phyloP scores from a whole-genome alignment of 257 asterid genomes.

The Hygrophila difformis region DNA sequence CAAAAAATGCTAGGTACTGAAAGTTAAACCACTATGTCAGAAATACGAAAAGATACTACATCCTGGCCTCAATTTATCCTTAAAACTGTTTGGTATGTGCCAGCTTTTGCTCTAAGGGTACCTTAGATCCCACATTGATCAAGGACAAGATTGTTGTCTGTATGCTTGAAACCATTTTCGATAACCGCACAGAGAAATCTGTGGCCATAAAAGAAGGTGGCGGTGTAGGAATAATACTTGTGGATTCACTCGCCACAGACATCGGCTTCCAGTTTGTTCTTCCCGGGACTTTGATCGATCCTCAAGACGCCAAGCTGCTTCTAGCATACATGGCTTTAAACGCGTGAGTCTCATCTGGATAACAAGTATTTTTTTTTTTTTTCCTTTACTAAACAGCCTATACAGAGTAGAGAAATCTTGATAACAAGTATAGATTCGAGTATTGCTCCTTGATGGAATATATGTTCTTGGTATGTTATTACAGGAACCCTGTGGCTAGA shows the following conservation, averaged over 20 bases:
- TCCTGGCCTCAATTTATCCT: too few relatives aligned
- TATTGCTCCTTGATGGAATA: too few relatives aligned
- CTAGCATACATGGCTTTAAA: conserved; percentile 28
- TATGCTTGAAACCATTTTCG: conserved; percentile 20
- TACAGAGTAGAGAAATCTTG: too few relatives aligned
- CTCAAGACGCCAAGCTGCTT: conserved; percentile 35
- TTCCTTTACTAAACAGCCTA: too few relatives aligned
- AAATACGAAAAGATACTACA: too few relatives aligned
- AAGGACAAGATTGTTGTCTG: conserved; percentile 51
- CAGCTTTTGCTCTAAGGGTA: conserved; percentile 45
- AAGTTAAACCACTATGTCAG: neutral
- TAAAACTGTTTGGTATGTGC: neutral
- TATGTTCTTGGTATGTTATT: neutral
- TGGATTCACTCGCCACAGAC: conserved; percentile 36
- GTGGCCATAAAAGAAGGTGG: conserved; percentile 28
- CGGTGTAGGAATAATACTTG: conserved; percentile 39
- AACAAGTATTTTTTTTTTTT: too few relatives aligned
- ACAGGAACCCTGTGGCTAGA: conserved; percentile 49
- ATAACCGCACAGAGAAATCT: conserved; percentile 22
- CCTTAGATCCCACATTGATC: conserved; percentile 37
- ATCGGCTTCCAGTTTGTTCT: conserved; percentile 24
- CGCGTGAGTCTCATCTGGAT: conserved; percentile 22
- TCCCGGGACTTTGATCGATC: conserved; percentile 27
- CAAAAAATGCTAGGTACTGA: conserved; percentile 35
- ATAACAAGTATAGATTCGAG: too few relatives aligned